phyloP scores from a whole-genome alignment of 257 asterid species.

The Solanum okadae region DNA sequence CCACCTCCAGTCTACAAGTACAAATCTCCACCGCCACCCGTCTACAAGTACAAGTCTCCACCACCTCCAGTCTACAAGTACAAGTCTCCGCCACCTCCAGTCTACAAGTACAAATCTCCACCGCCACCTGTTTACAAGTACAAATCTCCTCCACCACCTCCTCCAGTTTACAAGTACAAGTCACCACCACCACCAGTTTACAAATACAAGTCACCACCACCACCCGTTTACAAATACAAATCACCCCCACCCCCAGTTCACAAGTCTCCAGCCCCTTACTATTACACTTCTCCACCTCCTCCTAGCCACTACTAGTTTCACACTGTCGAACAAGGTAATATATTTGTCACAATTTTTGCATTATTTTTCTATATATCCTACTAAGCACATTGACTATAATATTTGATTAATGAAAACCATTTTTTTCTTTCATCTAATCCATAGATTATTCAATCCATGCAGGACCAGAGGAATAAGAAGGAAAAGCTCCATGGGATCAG shows the following conservation, averaged over 20 bases:
- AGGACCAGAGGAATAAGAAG: background rate
- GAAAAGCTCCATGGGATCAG: background rate
- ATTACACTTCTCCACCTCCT: conserved; percentile 15
- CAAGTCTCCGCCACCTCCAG: background rate
- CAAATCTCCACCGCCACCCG: background rate
- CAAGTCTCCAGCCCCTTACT: background rate
- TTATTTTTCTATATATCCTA: background rate
- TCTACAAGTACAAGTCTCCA: background rate
- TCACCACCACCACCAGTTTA: background rate
- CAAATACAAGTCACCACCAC: conserved; percentile 1
- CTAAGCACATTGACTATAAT: background rate
- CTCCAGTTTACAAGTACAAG: background rate
- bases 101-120: background rate
- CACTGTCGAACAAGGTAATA: background rate
- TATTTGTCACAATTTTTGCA: background rate
- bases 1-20: background rate
- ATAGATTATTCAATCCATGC: background rate
- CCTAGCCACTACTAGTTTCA: conserved; percentile 9
- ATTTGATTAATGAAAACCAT: background rate
- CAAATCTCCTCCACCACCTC: conserved; percentile 6
- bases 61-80: background rate
- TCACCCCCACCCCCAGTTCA: background rate
- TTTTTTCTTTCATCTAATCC: background rate
- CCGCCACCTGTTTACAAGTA: background rate
- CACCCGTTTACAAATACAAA: background rate